Evolutionary conservation across 2,329 filamentous ascomycete species (phyloP), one percentile per base, ranked within the genome.

Genomic region (Cladosporium phlei): DNA sequence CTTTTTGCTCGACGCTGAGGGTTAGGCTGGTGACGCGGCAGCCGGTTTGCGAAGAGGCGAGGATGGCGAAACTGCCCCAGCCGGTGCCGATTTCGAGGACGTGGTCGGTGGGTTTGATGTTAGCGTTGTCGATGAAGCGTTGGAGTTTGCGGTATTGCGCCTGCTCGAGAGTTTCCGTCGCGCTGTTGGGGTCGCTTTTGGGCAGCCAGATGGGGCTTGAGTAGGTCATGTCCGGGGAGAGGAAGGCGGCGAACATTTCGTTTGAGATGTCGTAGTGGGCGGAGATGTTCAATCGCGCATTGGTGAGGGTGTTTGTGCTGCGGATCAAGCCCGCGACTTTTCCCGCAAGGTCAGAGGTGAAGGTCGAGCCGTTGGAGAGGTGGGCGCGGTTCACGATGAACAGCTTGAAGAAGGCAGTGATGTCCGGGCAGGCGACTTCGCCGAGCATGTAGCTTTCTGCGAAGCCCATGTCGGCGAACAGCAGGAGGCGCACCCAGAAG

Each of bases 231-330:
- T 87, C 84, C n/a, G 77, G 72, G 0, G 82, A 85, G 21, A 87
- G 70, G 54, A 87, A 87, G 0, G 83, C 81, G 5, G 82, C 80
- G 56, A 88, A 87, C 80, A 87, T 85, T 48, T 82, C 80, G 58
- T 88, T 88, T 53, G 79, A 82, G 52, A 87, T 85, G 57, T 88
- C 84, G 61, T 88, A 88, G 54, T 88, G 85, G 4, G 83, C 82
- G 2, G 77, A 77, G 43, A 85, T 80, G 59, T 88, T 86, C 33
- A 85, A 69, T 9, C 79, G 72, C 9, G 82, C 77, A 48, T 72
- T 74, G 46, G 67, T 66, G 12, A 74, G 66, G 17, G 70, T 73
- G 57, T 74, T 73, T 34, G 67, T 72, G 34, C 66, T 62, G 38
- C 71, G 62, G 11, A 72, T 54, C 27, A 86, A 60, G 38, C 75